Conservation (phyloP, 495 filamentous ascomycete genomes). For the Penicillium riverlandense region DNA sequence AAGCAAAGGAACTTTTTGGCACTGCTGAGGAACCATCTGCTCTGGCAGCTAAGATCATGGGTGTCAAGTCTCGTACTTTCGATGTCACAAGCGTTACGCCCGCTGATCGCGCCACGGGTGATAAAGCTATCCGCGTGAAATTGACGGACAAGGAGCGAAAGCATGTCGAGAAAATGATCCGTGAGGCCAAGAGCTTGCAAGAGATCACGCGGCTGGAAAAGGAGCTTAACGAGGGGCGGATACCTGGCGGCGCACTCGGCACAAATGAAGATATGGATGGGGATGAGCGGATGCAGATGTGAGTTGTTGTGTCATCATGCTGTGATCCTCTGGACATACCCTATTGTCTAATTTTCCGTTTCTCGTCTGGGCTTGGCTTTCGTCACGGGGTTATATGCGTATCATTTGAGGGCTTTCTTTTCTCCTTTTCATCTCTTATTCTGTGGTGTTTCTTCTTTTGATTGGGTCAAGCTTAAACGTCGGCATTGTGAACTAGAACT, state of each 20-base stretch:
- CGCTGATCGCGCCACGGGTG: slow-evolving; percentile 35
- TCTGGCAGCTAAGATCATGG: slow-evolving; percentile 83
- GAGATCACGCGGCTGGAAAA: slow-evolving; percentile 79
- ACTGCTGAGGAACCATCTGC: slow-evolving; percentile 65
- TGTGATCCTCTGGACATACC: no score
- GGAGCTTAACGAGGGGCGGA: slow-evolving; percentile 76
- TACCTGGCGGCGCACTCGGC: slow-evolving; percentile 60
- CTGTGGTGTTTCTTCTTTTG: no score
- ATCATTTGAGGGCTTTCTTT: no score
- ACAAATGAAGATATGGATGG: slow-evolving; percentile 27
- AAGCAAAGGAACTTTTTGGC: slow-evolving; percentile 77
- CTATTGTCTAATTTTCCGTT: no score
- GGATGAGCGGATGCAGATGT: slow-evolving; percentile 29
- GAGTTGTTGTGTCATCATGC: not conserved
- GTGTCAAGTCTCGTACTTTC: slow-evolving; percentile 77
- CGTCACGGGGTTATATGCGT: no score
- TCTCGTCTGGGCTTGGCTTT: no score
- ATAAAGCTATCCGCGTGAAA: slow-evolving; percentile 62
- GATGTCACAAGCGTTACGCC: slow-evolving; percentile 48
- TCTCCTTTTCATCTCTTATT: no score
- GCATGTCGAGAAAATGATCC: slow-evolving; percentile 65
- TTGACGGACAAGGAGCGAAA: slow-evolving; percentile 65
- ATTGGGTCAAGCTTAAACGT: no score
- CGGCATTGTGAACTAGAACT: no score
- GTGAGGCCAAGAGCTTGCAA: slow-evolving; percentile 75